Base-by-base conservation (phyloP, 768 basidiomycete genomes). In the Russula olivacea region DNA sequence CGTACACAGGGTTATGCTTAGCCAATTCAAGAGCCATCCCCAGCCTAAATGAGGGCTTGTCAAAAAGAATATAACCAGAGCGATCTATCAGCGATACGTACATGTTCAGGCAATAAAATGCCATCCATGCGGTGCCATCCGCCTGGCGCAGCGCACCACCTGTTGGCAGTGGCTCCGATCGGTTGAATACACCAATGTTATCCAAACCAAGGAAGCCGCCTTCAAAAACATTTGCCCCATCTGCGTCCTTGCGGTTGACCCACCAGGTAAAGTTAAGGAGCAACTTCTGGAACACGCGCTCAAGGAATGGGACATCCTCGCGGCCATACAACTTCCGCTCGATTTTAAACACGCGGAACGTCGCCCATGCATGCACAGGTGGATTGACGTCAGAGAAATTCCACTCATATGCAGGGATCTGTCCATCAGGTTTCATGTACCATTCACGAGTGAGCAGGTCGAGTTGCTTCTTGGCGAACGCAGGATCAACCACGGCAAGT, bases 51-150 rank as follows among this genome's bases (percentile, higher is more conserved):
- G 34, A 61, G 58, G 28, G 7, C 9, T 34, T 43, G 56, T 36
- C 55, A 61, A 65, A 65, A 41, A 55, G 45, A 59, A 17, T 28
- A 48, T 52, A 21, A 47, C 21, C n/a, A 32, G 47, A 14, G 36
- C 15, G 11, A 14, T 63, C 40, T 34, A 55, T 12, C 48, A 41
- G 38, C 3, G 10, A 32, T n/a, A 69, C 84, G 68, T 64, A 91
- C 97, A 98, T 98, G 71, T 97, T 97, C 61, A 98, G 75, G 68
- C 88, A 93, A 75, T 96, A 99, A 78, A 98, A 99, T 36, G 94
- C 97, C 97, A 99, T 99, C 97, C 97, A 99, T 0, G 96, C 93
- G 7, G 97, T 99, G 10, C 96, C 96, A 72, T 99, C 97, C 9
- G 97, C 94, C 76, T 99, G 97, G 58, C 96, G 93, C 62, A 99